Base-by-base conservation (phyloP, 2,329 filamentous ascomycete species). In the Bipolaris oryzae region DNA sequence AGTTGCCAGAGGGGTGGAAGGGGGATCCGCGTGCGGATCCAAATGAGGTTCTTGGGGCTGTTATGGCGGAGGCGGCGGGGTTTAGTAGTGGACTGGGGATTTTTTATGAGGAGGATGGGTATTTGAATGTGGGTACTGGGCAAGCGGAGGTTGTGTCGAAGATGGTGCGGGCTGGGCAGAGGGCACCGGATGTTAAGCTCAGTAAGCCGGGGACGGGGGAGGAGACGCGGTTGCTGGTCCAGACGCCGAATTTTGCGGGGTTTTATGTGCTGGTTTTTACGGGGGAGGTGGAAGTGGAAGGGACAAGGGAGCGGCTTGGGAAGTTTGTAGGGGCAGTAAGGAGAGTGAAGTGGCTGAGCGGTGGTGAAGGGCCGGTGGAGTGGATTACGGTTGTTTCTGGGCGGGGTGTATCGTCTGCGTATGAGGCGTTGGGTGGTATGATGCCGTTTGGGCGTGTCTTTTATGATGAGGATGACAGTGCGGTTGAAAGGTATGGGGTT, bases 171-270 rank as follows among this genome's bases (percentile, higher is more conserved):
- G 69, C 80, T 0, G 82, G 81, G 0, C 74, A 77, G 55, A 73
- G 81, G 55, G 79, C 76, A 5, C 81, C 80, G 5, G 81, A 84
- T 63, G 76, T 82, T 7, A 52, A 69, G 5, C 68, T 84, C 3
- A 69, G 76, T 16, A 79, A 78, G 50, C 81, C 81, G 0, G 81
- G 78, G 0, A 81, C 80, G 0, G 77, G 78, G 20, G 77, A 80
- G 49, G 20, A 62, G 0, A 79, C 78, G 2, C 71, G 80, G 34
- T 60, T 84, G 21, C 78, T 82, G 53, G 70, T 69, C n/a, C 73
- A 78, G 42, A 79, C 78, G 0, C 78, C 75, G 2, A 84, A 82
- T 60, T 50, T 59, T 0, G 77, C 75, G 1, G 63, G 61, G 10
- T 83, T 83, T 58, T 73, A 77, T 46, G 68, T 82, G 11, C 53